Evolutionary conservation across 2,329 filamentous ascomycete species (phyloP).

Genomic region (Exophiala phaeomuriformis): DNA sequence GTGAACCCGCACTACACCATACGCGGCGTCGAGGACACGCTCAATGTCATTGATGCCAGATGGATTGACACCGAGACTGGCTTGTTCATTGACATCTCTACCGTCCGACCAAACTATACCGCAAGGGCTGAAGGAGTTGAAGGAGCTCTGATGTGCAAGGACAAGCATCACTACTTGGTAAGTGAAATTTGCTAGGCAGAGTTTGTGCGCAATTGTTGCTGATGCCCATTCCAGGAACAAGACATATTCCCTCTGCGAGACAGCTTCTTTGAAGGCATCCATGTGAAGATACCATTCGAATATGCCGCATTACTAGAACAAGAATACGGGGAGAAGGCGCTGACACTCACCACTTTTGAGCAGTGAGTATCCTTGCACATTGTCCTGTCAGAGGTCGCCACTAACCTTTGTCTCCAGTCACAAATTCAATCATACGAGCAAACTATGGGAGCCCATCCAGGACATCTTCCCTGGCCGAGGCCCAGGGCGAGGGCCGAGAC

Average conservation of each 20-base stretch:
- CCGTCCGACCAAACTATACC: conserved; percentile 43
- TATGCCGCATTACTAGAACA: conserved; percentile 49
- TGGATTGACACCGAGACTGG: conserved; percentile 56
- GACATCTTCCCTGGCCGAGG: not conserved
- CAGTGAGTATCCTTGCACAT: conserved; percentile 28
- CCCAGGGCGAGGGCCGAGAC: not conserved
- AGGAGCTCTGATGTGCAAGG: conserved; percentile 50
- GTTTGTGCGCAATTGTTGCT: conserved; percentile 3
- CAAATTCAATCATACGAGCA: conserved; percentile 21
- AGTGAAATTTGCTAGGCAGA: conserved; percentile 2
- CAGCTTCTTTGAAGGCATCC: conserved; percentile 47
- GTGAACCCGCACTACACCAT: conserved; percentile 51
- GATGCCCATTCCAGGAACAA: conserved; percentile 31
- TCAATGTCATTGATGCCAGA: conserved; percentile 54
- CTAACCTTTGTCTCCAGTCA: conserved; percentile 11
- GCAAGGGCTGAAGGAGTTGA: conserved; percentile 34
- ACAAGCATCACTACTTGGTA: conserved; percentile 47
- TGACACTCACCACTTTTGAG: conserved; percentile 43
- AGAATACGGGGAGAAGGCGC: conserved; percentile 47
- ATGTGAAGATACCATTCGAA: conserved; percentile 50
- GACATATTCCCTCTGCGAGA: conserved; percentile 53
- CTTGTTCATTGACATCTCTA: conserved; percentile 56
- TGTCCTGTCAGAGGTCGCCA: not conserved
- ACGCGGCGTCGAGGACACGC: conserved; percentile 38
- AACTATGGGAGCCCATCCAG: conserved; percentile 22